Conservation (phyloP, 2,329 filamentous ascomycete genomes). For the Bipolaris sorokiniana region DNA sequence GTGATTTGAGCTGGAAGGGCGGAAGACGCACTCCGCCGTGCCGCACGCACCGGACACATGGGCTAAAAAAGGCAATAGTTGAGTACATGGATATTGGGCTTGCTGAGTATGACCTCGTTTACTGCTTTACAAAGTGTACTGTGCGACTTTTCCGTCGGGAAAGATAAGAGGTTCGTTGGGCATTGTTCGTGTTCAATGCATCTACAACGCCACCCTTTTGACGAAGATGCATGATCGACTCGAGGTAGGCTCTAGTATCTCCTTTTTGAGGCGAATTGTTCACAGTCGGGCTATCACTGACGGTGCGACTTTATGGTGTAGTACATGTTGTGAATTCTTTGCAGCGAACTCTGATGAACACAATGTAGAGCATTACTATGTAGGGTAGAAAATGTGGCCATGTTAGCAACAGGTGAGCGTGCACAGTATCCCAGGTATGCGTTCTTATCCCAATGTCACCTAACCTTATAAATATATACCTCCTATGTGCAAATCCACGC, state of each 20-base stretch:
- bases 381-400: background rate
- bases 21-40: background rate
- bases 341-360: background rate
- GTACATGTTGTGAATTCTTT: background rate
- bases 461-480: no score
- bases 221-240: background rate
- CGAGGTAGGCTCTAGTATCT: background rate
- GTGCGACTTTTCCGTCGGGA: constrained; percentile 3
- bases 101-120: background rate
- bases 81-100: background rate
- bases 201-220: background rate
- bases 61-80: background rate
- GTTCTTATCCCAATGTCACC: no score
- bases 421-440: no score
- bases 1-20: background rate
- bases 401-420: background rate
- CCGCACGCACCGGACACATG: background rate
- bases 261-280: background rate
- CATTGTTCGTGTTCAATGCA: background rate
- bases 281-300: background rate
- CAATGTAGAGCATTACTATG: background rate
- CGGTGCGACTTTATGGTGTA: background rate
- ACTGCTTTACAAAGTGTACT: background rate
- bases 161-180: background rate
- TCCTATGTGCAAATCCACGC: no score